These are phyloP conservation scores for Malus fusca DNA, from an alignment of 306 rosid genomes.

Conservation along the genomic window DNA sequence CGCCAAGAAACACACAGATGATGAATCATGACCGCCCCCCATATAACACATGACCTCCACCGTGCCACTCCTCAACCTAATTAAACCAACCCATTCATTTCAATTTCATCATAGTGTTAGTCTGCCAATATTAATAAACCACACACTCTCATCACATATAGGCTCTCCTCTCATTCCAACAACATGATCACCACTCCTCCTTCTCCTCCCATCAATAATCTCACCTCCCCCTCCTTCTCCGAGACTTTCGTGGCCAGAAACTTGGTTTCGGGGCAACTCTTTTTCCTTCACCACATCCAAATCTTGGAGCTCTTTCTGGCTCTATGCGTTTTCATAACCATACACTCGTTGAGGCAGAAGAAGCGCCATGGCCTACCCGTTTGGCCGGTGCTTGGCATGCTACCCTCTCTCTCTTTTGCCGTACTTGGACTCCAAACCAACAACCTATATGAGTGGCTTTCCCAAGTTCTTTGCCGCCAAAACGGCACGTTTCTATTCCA, in stretches of 20 bases:
- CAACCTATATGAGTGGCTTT: constrained; percentile 65
- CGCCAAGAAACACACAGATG: constrained; percentile 38
- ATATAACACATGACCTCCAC: constrained; percentile 30
- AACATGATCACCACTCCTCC: constrained; percentile 20
- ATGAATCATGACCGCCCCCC: background rate
- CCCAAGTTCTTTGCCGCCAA: constrained; percentile 31
- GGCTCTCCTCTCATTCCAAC: constrained; percentile 26
- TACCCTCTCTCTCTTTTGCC: constrained; percentile 45
- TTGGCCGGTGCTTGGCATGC: constrained; percentile 84
- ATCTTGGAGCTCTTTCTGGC: constrained; percentile 54
- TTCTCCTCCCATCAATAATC: constrained; percentile 3
- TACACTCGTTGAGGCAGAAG: constrained; percentile 58
- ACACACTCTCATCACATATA: background rate
- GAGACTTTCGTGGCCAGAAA: background rate
- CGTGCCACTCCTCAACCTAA: background rate
- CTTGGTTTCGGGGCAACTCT: background rate
- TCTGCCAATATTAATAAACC: background rate
- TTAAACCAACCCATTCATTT: background rate
- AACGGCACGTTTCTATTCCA: constrained; percentile 60
- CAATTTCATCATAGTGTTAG: background rate
- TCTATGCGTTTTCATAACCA: constrained; percentile 39
- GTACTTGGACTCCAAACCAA: constrained; percentile 28
- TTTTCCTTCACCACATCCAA: constrained; percentile 37
- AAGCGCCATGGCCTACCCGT: constrained; percentile 47
- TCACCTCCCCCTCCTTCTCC: constrained; percentile 14